These are phyloP conservation scores for Scolecobasidium constrictum DNA, from an alignment of 2,329 filamentous ascomycete species.

Conservation along the genomic window DNA sequence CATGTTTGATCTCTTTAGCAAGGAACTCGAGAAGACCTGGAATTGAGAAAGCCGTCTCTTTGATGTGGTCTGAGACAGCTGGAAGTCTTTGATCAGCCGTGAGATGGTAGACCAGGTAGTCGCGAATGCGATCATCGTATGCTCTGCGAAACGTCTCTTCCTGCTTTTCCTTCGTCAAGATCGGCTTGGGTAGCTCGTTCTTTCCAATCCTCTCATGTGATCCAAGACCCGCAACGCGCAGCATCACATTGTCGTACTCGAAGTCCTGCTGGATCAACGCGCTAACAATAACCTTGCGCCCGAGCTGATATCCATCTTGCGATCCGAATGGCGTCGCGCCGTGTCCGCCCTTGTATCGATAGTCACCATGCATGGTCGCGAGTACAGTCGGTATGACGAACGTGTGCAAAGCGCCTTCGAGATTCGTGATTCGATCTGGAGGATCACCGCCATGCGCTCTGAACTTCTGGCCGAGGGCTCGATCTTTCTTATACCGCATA, in stretches of 20 bases:
- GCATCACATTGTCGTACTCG: background rate
- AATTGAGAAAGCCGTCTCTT: background rate
- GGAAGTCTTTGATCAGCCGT: background rate
- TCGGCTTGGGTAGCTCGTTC: background rate
- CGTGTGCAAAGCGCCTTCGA: conserved; percentile 4
- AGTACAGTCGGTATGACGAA: conserved; percentile 1
- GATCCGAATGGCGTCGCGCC: background rate
- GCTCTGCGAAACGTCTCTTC: background rate
- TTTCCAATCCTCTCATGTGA: background rate
- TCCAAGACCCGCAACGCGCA: background rate
- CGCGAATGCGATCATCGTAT: background rate
- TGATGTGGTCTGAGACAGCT: background rate
- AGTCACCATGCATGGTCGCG: conserved; percentile 3
- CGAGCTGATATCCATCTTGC: conserved; percentile 1
- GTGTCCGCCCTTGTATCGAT: background rate
- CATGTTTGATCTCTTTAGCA: background rate
- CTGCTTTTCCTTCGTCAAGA: background rate
- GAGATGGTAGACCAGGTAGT: conserved; percentile 5
- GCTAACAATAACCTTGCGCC: background rate
- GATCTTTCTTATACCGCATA: conserved; percentile 2
- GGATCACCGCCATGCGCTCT: background rate
- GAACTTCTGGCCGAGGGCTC: conserved; percentile 1
- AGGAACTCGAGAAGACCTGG: background rate
- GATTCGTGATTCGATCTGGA: background rate
- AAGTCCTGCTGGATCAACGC: conserved; percentile 3